Evolutionary conservation across 2,329 filamentous ascomycete species (phyloP), one percentile per base, ranked within the genome.

Genomic region (Periconia sp.): DNA sequence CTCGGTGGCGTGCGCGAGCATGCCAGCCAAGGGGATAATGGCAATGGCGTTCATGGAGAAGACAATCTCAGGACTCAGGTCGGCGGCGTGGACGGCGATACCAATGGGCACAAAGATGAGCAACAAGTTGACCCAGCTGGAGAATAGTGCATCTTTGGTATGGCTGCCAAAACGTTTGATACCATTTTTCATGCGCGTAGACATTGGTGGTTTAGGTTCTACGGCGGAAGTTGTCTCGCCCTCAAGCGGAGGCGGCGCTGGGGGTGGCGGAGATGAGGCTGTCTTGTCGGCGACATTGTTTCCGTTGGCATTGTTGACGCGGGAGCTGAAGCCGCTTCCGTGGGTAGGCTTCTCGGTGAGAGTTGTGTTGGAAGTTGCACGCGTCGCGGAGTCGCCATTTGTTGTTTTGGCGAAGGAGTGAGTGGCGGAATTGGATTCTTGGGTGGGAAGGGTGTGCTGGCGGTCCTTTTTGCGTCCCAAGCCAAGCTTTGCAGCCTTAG

Each of bases 21-120:
- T 50, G 31, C 76, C 75, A 37, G 76, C 76, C 22, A 79, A 62
- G 12, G 76, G 76, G 33, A 79, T 72, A 48, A 79, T 77, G 46
- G 76, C 76, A 21, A 78, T 65, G 34, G 75, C 75, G 50, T 79
- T 79, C 69, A 79, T 72, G 38, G 74, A 70, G 60, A 79, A 79
- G 56, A 78, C 67, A 43, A 77, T 69, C 13, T 70, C 61, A 5
- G 73, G 58, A 34, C 63, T 70, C 34, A 77, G 50, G 19, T 61
- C 50, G 11, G 70, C 67, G 9, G 68, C 62, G 41, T 86, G 77
- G 43, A 84, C 78, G 46, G 78, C 78, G 59, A 94, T 92, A 57
- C 88, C 89, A 39, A 88, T 77, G 6, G 88, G 89, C 21, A 92
- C 88, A 62, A 91, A 91, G 40, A 92, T 71, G 50, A 92, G 75